A percentile compares a stretch with the other conserved stretches of the same genome.
Conservation (phyloP, 371 early-diverging fungal genomes). For the Quaeritorhiza haematococci region DNA sequence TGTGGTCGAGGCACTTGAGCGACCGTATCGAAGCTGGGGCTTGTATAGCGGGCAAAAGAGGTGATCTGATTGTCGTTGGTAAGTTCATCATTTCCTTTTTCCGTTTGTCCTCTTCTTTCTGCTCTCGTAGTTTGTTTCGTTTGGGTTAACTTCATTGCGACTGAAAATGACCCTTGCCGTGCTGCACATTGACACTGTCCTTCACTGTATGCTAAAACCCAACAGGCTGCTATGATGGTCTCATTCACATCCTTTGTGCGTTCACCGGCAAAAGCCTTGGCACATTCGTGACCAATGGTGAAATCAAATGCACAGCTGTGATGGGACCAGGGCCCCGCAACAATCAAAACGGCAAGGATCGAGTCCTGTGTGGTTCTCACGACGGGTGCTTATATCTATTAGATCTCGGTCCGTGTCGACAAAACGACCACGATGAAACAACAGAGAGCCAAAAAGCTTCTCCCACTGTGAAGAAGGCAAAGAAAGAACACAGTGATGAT, state of each 20-base stretch:
- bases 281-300: not conserved
- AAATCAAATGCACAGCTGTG: slow-evolving; percentile 11
- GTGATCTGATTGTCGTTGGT: not conserved
- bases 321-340: too few relatives aligned
- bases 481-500: too few relatives aligned
- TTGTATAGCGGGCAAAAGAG: not conserved
- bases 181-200: too few relatives aligned
- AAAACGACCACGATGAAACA: too few relatives aligned
- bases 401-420: too few relatives aligned
- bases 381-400: too few relatives aligned
- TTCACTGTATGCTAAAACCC: too few relatives aligned
- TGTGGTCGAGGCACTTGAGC: slow-evolving; percentile 1
- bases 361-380: too few relatives aligned
- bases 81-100: not conserved
- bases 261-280: not conserved
- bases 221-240: slow-evolving; percentile 7
- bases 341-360: too few relatives aligned
- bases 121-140: not conserved
- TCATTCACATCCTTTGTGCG: not conserved
- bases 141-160: not conserved
- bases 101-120: not conserved
- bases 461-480: too few relatives aligned
- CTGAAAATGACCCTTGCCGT: too few relatives aligned
- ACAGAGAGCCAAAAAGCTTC: too few relatives aligned
- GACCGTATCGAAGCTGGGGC: slow-evolving; percentile 12